These are phyloP conservation scores for Ogataea paradorogensis DNA, from an alignment of 805 yeast species.

Conservation along the genomic window DNA sequence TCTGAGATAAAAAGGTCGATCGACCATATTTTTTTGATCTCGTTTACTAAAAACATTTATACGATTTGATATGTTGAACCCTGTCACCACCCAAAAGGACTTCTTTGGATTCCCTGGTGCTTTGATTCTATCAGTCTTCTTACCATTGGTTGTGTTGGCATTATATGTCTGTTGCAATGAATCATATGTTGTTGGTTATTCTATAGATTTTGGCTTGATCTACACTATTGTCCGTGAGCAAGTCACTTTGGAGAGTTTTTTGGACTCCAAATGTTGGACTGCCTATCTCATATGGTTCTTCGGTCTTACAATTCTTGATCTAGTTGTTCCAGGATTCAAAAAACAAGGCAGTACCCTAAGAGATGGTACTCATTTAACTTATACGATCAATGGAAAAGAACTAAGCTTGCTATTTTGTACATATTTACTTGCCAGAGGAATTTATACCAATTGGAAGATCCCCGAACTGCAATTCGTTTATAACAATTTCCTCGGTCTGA, in stretches of 20 bases:
- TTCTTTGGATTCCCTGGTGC: conserved; percentile 82
- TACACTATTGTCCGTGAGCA: conserved; percentile 13
- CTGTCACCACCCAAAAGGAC: conserved; percentile 66
- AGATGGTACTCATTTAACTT: conserved; percentile 67
- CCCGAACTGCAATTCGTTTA: conserved; percentile 83
- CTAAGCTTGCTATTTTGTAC: conserved; percentile 41
- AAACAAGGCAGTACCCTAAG: conserved; percentile 65
- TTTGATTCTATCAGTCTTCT: conserved; percentile 54
- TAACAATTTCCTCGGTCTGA: conserved; percentile 62
- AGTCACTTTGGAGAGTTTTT: conserved; percentile 29
- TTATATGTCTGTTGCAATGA: conserved; percentile 65
- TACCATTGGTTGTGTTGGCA: conserved; percentile 61
- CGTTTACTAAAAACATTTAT: conserved; percentile 4
- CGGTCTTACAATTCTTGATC: conserved; percentile 59
- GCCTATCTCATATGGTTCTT: conserved; percentile 74
- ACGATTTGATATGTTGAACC: conserved; percentile 43
- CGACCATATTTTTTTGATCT: background rate
- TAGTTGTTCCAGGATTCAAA: conserved; percentile 73
- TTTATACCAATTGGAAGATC: conserved; percentile 37
- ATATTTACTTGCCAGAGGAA: conserved; percentile 50
- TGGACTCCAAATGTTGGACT: conserved; percentile 52
- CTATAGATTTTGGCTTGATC: conserved; percentile 40
- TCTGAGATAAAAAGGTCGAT: conserved; percentile 4
- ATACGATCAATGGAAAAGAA: conserved; percentile 78
- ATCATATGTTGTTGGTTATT: conserved; percentile 48